Base-by-base conservation (phyloP, 345 rosid species). In the Barbarea vulgaris region DNA sequence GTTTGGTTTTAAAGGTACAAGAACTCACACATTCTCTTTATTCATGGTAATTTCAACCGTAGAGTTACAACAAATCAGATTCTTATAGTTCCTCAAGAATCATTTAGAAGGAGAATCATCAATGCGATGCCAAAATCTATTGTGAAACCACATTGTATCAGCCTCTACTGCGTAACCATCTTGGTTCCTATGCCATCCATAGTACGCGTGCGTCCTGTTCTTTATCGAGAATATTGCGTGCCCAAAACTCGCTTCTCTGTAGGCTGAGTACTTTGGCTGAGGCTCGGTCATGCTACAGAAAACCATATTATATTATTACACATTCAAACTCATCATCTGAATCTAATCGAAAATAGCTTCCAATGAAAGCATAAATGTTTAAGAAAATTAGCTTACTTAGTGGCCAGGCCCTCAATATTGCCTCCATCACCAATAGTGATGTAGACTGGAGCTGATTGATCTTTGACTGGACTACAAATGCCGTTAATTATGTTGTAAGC, bases 341-440 rank as follows among this genome's bases (percentile, higher is more conserved):
- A 17, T 61, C 42, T 21, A 54, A 10, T n/a, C 4, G 3, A 28
- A n/a, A n/a, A 2, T 19, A 3, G 3, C 4, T 18, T 58, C 53
- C 18, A 48, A 36, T 53, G 31, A 52, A 24, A 46, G 14, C 46
- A 27, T 0, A 15, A 41, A 6, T 46, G 27, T 54, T 54, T 34
- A 4, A 47, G 14, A 24, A 36, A 15, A 6, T 44, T 46, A 51
- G 70, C 81, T 85, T 84, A 94, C 97, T 84, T 85, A 53, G 70
- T 88, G 31, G 91, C 91, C 52, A 94, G 81, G 64, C 98, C 96
- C 79, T 94, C 98, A 9, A 83, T 24, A 70, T 94, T 94, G 36
- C 96, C 98, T 64, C 98, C 96, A 61, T 94, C 97, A 0, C 97
- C 97, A 51, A 94, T 85, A 19, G 92, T 88, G 48, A 91, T 85